phyloP scores from a whole-genome alignment of 805 yeast species.

The Sugiyamaella floridensis region DNA sequence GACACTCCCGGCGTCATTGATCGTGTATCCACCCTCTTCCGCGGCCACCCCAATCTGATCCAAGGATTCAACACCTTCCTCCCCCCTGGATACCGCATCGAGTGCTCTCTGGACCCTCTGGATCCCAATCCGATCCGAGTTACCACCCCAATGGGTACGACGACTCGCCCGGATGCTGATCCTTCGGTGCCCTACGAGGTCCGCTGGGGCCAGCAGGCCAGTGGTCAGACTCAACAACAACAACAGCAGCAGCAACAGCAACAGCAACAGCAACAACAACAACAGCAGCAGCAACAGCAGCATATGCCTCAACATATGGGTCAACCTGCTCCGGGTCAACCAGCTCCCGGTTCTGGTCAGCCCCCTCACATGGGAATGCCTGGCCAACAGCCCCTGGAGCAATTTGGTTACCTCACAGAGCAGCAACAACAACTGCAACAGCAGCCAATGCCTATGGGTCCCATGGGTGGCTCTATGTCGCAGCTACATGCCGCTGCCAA shows the following conservation, averaged over 20 bases:
- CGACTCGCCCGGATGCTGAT: conserved; percentile 51
- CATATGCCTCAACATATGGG: conserved; percentile 4
- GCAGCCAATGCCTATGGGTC: conserved; percentile 14
- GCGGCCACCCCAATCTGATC: conserved; percentile 85
- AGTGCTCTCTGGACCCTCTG: conserved; percentile 79
- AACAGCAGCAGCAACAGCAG: conserved; percentile 5
- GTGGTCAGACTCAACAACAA: conserved; percentile 1
- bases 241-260: conserved; percentile 7
- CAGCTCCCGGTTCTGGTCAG: not conserved
- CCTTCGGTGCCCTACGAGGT: conserved; percentile 12
- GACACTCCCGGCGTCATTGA: conserved; percentile 99
- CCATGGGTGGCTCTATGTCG: conserved; percentile 23
- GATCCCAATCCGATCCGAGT: conserved; percentile 92
- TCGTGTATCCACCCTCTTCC: conserved; percentile 81
- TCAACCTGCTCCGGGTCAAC: conserved; percentile 1
- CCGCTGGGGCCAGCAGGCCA: conserved; percentile 10
- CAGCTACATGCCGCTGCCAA: conserved; percentile 37
- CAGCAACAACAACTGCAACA: conserved; percentile 17
- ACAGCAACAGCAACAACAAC: conserved; percentile 8
- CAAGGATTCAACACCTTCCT: conserved; percentile 97
- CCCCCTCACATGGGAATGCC: not conserved
- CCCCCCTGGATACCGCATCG: conserved; percentile 92
- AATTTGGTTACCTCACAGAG: conserved; percentile 17
- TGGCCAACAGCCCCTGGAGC: conserved; percentile 25
- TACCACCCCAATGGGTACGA: conserved; percentile 90